phyloP scores from a whole-genome alignment of 208 protist species.

The Wallacemonas collosoma region DNA sequence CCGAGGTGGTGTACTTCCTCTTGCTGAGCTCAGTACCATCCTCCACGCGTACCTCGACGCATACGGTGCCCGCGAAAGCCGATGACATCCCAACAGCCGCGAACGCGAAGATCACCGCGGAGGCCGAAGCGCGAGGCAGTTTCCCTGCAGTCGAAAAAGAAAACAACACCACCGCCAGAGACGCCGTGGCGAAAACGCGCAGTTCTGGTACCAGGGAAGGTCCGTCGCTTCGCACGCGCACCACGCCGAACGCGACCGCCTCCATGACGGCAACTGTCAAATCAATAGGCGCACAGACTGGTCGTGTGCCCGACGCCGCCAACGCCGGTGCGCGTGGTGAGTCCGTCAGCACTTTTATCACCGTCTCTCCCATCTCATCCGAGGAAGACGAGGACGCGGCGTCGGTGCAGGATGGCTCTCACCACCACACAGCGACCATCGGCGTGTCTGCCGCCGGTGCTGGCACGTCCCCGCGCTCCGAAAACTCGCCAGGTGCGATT shows the following conservation, averaged over 20 bases:
- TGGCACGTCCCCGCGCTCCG: background rate
- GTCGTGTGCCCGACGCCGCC: background rate
- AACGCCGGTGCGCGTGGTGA: conserved; percentile 27
- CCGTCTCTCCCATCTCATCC: conserved; percentile 43
- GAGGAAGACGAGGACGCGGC: conserved; percentile 12
- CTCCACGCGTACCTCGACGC: conserved; percentile 11
- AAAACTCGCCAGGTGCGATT: background rate
- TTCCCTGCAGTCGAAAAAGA: conserved; percentile 8
- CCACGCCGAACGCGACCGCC: background rate
- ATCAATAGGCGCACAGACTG: background rate
- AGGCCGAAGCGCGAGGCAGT: no score
- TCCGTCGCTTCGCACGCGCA: background rate
- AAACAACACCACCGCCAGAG: background rate
- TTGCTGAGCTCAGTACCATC: conserved; percentile 13
- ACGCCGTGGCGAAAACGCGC: no score
- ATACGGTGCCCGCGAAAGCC: conserved; percentile 6
- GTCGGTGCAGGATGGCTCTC: no score
- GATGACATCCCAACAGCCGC: background rate
- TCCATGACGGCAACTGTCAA: background rate
- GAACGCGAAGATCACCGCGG: no score
- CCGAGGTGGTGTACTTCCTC: conserved; percentile 51
- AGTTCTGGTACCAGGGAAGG: no score
- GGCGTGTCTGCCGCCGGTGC: no score
- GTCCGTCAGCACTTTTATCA: conserved; percentile 37
- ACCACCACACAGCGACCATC: no score